These are phyloP conservation scores for Cyclaneusma minus DNA, from an alignment of 2,329 filamentous ascomycete genomes.

Conservation along the genomic window DNA sequence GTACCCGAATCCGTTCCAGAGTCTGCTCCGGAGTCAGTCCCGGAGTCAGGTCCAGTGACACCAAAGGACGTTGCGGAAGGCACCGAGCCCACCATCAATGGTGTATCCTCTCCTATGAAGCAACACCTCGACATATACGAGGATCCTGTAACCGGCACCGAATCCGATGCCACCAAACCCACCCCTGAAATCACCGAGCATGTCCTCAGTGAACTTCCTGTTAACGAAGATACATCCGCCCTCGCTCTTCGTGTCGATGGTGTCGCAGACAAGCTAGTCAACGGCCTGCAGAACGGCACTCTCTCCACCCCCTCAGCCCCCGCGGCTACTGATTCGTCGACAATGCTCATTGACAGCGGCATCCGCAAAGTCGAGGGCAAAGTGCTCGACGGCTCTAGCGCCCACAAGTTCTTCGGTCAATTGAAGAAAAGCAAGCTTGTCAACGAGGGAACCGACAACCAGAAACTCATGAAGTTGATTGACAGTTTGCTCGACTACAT, in stretches of 20 bases:
- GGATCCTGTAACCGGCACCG: constrained; percentile 36
- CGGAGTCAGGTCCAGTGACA: constrained; percentile 19
- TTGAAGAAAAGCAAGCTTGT: too few relatives aligned
- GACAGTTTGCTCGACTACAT: constrained; percentile 57
- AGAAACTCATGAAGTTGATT: constrained; percentile 51
- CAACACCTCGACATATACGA: constrained; percentile 54
- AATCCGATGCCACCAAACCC: constrained; percentile 29
- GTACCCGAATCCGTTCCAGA: constrained; percentile 18
- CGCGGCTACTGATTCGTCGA: constrained; percentile 20
- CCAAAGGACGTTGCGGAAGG: constrained; percentile 22
- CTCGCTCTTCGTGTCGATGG: constrained; percentile 6
- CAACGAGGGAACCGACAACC: constrained; percentile 43
- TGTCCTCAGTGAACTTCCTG: constrained; percentile 42
- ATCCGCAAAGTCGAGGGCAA: constrained; percentile 57
- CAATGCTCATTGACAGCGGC: constrained; percentile 54
- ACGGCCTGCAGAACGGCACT: too few relatives aligned
- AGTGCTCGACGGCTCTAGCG: constrained; percentile 66
- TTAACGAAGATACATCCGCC: constrained; percentile 33
- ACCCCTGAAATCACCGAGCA: constrained; percentile 27
- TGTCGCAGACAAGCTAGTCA: neutral
- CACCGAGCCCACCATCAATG: too few relatives aligned
- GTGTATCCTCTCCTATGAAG: too few relatives aligned
- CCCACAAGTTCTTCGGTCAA: constrained; percentile 62
- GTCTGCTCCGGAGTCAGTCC: constrained; percentile 10
- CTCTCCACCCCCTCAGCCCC: too few relatives aligned